phyloP scores from a whole-genome alignment of 2,329 filamentous ascomycete species.

The Alternaria sp. region DNA sequence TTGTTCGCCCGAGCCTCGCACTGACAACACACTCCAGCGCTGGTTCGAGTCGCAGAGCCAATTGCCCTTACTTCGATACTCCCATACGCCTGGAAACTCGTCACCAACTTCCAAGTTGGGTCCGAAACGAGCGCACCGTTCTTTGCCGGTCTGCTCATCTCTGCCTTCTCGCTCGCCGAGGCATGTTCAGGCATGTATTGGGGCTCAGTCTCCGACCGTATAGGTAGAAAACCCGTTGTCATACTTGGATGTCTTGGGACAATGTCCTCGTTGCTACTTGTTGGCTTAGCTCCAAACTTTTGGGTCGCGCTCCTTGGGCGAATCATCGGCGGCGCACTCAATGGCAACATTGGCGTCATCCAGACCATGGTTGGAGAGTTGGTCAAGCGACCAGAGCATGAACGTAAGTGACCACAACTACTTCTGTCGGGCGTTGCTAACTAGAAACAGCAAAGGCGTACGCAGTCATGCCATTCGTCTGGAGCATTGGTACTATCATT shows the following conservation, averaged over 20 bases:
- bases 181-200: slow-evolving; percentile 77
- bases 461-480: slow-evolving; percentile 86
- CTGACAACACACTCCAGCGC: slow-evolving; percentile 62
- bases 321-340: slow-evolving; percentile 79
- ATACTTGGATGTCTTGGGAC: slow-evolving; percentile 71
- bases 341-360: slow-evolving; percentile 81
- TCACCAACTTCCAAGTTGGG: slow-evolving; percentile 46
- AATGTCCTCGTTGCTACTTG: slow-evolving; percentile 79
- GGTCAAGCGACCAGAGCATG: slow-evolving; percentile 82
- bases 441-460: slow-evolving; percentile 78
- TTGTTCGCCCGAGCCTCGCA: neutral
- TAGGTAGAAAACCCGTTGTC: slow-evolving; percentile 51
- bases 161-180: slow-evolving; percentile 89
- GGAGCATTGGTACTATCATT: slow-evolving; percentile 88
- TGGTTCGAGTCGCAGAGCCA: slow-evolving; percentile 90
- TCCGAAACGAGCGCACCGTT: slow-evolving; percentile 68
- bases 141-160: slow-evolving; percentile 85
- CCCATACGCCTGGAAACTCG: slow-evolving; percentile 67
- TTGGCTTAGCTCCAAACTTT: slow-evolving; percentile 83
- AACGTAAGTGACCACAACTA: slow-evolving; percentile 65
- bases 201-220: slow-evolving; percentile 48
- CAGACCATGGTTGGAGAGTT: slow-evolving; percentile 91
- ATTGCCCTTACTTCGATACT: slow-evolving; percentile 94
- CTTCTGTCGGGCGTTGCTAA: slow-evolving; percentile 57
- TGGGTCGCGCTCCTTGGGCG: slow-evolving; percentile 81